phyloP scores from a whole-genome alignment of 495 filamentous ascomycete species.

The Xylaria curta region DNA sequence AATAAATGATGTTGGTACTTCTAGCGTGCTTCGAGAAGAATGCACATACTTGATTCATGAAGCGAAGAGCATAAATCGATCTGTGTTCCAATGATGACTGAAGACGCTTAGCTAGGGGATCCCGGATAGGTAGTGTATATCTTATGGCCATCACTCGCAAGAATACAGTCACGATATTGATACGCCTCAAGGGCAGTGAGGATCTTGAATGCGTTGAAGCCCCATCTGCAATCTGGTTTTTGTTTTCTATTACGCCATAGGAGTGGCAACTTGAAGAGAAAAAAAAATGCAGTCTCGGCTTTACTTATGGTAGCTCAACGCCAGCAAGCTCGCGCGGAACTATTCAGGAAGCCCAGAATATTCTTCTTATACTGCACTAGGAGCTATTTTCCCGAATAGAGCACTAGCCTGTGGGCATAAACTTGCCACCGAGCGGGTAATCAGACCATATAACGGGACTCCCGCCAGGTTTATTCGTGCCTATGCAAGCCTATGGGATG shows the following conservation, averaged over 20 bases:
- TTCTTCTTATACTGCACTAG: background rate
- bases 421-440: constrained; percentile 11
- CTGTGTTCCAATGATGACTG: background rate
- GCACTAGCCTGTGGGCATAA: background rate
- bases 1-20: background rate
- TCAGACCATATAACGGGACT: constrained; percentile 5
- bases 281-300: background rate
- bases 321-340: background rate
- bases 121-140: background rate
- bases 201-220: background rate
- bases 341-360: background rate
- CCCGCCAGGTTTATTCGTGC: background rate
- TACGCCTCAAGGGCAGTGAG: background rate
- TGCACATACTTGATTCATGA: background rate
- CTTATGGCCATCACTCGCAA: background rate
- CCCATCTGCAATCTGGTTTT: too few relatives aligned
- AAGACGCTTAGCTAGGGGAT: background rate
- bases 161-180: background rate
- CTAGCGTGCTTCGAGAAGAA: background rate
- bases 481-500: background rate
- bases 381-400: background rate
- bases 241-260: background rate
- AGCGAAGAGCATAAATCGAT: background rate
- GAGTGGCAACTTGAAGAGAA: background rate
- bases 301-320: background rate